Evolutionary conservation across 225 moss, liverwort and hornwort genomes (phyloP), one percentile per base, ranked within the genome.

Genomic region (Lunularia cruciata): DNA sequence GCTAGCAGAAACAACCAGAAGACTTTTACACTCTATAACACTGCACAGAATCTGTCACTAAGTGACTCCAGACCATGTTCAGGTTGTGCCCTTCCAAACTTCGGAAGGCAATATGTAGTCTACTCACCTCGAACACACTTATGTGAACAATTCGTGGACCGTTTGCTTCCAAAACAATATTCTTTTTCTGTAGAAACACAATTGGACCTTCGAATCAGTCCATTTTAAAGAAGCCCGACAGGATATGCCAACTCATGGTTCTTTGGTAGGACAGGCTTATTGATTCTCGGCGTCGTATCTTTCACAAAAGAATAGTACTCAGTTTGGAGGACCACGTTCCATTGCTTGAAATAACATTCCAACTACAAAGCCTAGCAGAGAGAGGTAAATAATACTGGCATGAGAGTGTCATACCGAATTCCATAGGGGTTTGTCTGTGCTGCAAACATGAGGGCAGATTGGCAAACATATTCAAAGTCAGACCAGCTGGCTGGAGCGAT

Each of bases 341-440:
- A n/a, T n/a, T n/a, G n/a, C n/a, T n/a, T n/a, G n/a, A n/a, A n/a
- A n/a, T n/a, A 27, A 19, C 6, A 9, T 11, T 40, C 8, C 13
- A 35, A 22, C 8, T 63, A 40, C 45, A 18, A 23, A 46, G 27
- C 7, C 40, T 63, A 15, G 63, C 15, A 26, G 18, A 40, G 33
- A 51, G 19, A 51, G 8, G 20, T 4, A 51, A 51, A 51, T 8
- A 4, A 9, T 9, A 48, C 4, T 34, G 20, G 9, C 4, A 51
- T 30, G 31, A 20, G 37, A 13, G 30, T 28, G 47, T 27, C 80
- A 49, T 59, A 95, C 95, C 70, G 92, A 88, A 72, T 83, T 90
- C 96, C 96, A 96, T 73, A 82, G 74, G 22, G 96, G 96, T 80
- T 90, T 90, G 76, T 96, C 86, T 72, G 96, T 90, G 60, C 96